A percentile compares a stretch with the other conserved stretches of the same genome.
phyloP scores from a whole-genome alignment of 345 rosid genomes.

The Eucalyptus caleyi region DNA sequence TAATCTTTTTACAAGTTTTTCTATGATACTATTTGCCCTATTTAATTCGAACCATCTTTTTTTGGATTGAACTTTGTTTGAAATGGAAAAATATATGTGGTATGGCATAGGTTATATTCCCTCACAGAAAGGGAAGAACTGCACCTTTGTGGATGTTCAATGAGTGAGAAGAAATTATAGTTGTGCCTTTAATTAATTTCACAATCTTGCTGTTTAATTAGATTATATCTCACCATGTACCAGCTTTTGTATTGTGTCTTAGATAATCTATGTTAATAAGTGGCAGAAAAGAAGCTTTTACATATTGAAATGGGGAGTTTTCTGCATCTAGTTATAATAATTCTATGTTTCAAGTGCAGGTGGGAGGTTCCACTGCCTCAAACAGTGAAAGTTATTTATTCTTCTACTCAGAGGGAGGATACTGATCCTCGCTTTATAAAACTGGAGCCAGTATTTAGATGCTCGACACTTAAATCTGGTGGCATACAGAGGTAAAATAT shows the following conservation, averaged over 20 bases:
- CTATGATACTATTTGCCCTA: not conserved
- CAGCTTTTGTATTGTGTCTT: not conserved
- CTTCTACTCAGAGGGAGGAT: conserved; percentile 35
- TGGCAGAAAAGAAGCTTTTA: not conserved
- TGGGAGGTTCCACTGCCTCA: conserved; percentile 93
- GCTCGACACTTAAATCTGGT: conserved; percentile 59
- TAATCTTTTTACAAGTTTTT: not conserved
- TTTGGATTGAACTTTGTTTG: not conserved
- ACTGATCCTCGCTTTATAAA: conserved; percentile 88
- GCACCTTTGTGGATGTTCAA: not conserved
- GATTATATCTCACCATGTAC: not conserved
- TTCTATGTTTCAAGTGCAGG: conserved; percentile 32
- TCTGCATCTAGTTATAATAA: not conserved
- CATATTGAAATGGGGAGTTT: not conserved
- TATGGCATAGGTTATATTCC: not conserved
- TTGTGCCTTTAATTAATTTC: not conserved
- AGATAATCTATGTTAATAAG: not conserved
- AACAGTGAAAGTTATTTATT: conserved; percentile 36
- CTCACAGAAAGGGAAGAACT: not conserved
- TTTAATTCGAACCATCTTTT: not conserved
- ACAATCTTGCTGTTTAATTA: not conserved
- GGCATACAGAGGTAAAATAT: conserved; percentile 42
- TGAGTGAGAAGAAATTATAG: not conserved
- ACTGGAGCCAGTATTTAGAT: conserved; percentile 76
- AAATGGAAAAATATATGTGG: not conserved